A percentile compares a stretch with the other conserved stretches of the same genome.
Conservation (phyloP, 208 protist species). For the Endotrypanum monterogeii region DNA sequence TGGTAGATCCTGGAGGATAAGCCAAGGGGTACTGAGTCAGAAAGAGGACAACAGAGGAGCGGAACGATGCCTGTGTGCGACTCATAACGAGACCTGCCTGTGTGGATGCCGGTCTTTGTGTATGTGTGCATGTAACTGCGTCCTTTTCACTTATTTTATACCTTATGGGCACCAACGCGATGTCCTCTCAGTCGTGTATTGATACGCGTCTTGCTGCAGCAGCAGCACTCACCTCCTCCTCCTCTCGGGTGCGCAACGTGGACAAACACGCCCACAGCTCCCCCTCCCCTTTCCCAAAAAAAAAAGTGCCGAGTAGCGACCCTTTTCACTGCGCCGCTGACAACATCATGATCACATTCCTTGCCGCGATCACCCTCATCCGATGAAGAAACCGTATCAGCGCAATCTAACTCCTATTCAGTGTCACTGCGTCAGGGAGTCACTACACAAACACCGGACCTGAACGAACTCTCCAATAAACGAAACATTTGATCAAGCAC, state of each 20-base stretch:
- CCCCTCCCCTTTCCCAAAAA: background rate
- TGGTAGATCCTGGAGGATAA: background rate
- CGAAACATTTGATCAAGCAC: conserved; percentile 43
- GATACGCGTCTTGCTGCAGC: background rate
- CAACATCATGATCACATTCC: background rate
- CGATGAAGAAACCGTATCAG: background rate
- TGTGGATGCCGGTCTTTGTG: background rate
- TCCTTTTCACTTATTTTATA: background rate
- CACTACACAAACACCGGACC: background rate
- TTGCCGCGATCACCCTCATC: background rate
- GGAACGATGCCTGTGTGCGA: background rate
- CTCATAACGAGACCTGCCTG: no score
- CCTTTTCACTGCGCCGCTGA: no score
- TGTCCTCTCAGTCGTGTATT: no score
- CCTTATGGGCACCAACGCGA: background rate
- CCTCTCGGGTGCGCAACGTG: background rate
- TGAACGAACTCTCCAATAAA: conserved; percentile 10
- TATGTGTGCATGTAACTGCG: no score
- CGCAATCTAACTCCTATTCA: background rate
- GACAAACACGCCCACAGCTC: background rate
- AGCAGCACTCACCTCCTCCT: background rate
- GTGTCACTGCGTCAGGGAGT: background rate
- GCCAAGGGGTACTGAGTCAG: background rate
- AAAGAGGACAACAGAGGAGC: background rate
- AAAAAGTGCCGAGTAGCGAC: no score